phyloP scores from a whole-genome alignment of 179 eudicot genomes.

The Nepenthes alata region DNA sequence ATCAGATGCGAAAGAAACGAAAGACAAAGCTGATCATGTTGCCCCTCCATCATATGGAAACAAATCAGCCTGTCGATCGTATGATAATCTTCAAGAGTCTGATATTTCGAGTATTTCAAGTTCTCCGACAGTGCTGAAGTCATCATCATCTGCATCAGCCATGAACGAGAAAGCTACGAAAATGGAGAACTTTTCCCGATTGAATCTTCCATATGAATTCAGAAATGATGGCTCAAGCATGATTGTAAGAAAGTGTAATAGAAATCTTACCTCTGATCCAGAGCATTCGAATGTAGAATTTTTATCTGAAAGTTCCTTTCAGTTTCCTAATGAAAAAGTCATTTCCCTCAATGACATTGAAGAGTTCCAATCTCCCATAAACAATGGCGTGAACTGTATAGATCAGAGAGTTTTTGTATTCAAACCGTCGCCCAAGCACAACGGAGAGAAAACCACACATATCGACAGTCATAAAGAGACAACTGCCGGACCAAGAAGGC shows the following conservation, averaged over 20 bases:
- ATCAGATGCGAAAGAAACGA: constrained; percentile 1
- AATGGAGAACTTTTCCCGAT: constrained; percentile 1
- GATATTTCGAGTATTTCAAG: neutral
- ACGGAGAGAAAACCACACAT: neutral
- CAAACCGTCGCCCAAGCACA: constrained; percentile 16
- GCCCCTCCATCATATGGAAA: constrained; percentile 1
- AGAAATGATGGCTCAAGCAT: too few relatives aligned
- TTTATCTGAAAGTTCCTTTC: constrained; percentile 21
- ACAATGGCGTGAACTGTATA: constrained; percentile 15
- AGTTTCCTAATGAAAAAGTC: constrained; percentile 16
- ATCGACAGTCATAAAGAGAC: neutral
- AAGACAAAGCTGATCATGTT: too few relatives aligned
- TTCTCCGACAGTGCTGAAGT: constrained; percentile 9
- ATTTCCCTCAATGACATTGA: constrained; percentile 46
- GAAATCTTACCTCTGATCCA: neutral
- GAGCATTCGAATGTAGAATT: constrained; percentile 7
- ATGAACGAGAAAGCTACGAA: constrained; percentile 1
- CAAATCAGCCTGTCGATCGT: neutral
- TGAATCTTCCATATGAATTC: constrained; percentile 7
- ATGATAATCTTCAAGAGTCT: constrained; percentile 4
- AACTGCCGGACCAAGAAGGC: constrained; percentile 3
- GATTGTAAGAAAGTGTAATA: too few relatives aligned
- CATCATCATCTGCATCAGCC: neutral
- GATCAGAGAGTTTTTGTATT: constrained; percentile 67
- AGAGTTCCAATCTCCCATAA: constrained; percentile 37